Evolutionary conservation across 495 filamentous ascomycete genomes (phyloP).

Genomic region (Penicillium herquei): DNA sequence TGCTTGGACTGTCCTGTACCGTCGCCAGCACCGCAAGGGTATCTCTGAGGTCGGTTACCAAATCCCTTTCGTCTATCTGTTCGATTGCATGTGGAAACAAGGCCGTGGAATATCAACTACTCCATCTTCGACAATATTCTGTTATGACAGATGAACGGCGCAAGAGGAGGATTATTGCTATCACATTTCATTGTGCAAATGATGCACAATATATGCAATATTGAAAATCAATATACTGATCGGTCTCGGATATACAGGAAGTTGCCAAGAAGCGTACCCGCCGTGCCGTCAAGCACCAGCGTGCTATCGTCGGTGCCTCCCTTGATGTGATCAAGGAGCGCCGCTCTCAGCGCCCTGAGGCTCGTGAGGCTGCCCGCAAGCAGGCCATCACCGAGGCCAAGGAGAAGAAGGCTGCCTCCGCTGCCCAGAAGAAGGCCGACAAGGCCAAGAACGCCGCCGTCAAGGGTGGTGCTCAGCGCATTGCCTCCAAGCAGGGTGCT

Average conservation of each 20-base stretch:
- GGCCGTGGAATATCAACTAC: too few relatives aligned
- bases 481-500: constrained; percentile 93
- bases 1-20: constrained; percentile 96
- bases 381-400: constrained; percentile 93
- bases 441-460: constrained; percentile 88
- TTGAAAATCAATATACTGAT: constrained; percentile 38
- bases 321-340: constrained; percentile 99
- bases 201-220: neutral
- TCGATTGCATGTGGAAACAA: neutral
- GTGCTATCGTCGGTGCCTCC: constrained; percentile 97
- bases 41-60: constrained; percentile 90
- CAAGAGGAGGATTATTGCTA: constrained; percentile 19
- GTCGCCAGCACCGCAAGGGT: constrained; percentile 99
- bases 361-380: constrained; percentile 84
- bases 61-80: constrained; percentile 22
- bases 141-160: constrained; percentile 2
- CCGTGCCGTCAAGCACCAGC: constrained; percentile 97
- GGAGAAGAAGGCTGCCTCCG: constrained; percentile 87
- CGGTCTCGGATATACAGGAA: constrained; percentile 63
- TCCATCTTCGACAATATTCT: neutral
- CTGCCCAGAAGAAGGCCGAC: constrained; percentile 95
- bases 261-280: constrained; percentile 99
- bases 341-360: constrained; percentile 88
- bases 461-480: constrained; percentile 72
- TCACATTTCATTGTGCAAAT: neutral